Evolutionary conservation across 805 yeast genomes (phyloP).

Genomic region (Limtongozyma cylindracea): DNA sequence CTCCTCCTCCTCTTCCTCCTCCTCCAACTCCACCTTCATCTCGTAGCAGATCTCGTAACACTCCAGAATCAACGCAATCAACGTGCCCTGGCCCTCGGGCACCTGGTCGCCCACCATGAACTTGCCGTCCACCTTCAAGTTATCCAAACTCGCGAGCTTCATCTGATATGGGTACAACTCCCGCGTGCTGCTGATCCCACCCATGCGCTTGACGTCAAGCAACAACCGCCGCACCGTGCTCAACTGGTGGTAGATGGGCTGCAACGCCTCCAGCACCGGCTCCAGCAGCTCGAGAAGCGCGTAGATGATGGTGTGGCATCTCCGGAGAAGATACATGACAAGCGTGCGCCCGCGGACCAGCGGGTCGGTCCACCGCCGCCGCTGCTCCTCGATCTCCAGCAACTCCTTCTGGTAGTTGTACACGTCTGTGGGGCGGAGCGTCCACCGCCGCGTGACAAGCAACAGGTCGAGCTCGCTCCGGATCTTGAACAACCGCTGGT

Average conservation of each 20-base stretch:
- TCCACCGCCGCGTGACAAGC: conserved; percentile 89
- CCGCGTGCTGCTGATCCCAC: conserved; percentile 68
- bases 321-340: conserved; percentile 53
- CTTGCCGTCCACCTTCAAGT: conserved; percentile 73
- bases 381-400: conserved; percentile 30
- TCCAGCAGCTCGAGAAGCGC: conserved; percentile 77
- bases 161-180: conserved; percentile 92
- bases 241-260: conserved; percentile 82
- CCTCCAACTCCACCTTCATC: conserved; percentile 65
- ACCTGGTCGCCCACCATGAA: conserved; percentile 70
- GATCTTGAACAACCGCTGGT: conserved; percentile 56
- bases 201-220: conserved; percentile 74
- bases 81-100: conserved; percentile 97
- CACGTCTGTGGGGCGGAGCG: conserved; percentile 85
- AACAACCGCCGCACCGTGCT: conserved; percentile 80
- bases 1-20: conserved; percentile 14
- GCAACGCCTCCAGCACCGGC: conserved; percentile 86
- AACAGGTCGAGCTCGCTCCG: too few relatives aligned
- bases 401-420: conserved; percentile 59
- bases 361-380: conserved; percentile 1
- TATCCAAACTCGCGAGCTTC: conserved; percentile 78
- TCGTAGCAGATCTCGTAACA: conserved; percentile 89
- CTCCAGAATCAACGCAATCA: conserved; percentile 74
- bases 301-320: conserved; percentile 81
- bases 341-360: conserved; percentile 12